Conservation (phyloP, 352 stramenopile genomes). For the Globisporangium mamillatum region DNA sequence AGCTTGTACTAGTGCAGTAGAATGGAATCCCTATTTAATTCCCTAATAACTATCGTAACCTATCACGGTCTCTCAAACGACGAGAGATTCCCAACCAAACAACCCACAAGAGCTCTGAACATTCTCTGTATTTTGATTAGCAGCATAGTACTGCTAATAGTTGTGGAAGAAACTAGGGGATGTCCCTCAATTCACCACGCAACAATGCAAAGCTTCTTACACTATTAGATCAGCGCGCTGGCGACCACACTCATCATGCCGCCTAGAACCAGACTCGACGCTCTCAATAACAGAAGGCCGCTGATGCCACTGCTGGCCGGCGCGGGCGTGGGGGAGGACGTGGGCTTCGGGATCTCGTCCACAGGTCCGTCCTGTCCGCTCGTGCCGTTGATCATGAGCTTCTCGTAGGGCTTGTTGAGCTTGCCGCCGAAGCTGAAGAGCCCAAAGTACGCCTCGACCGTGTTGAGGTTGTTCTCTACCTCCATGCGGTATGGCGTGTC, state of each 20-base stretch:
- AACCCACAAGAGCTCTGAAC: not conserved
- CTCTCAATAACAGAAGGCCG: not conserved
- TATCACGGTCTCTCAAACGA: not conserved
- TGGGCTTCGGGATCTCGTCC: not conserved
- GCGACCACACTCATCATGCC: not conserved
- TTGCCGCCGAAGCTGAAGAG: conserved; percentile 30
- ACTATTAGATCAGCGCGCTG: not conserved
- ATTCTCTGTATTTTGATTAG: not conserved
- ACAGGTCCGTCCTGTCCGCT: conserved; percentile 11
- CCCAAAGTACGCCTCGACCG: conserved; percentile 71
- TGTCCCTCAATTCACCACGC: not conserved
- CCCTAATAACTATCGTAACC: conserved; percentile 6
- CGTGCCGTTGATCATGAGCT: conserved; percentile 21
- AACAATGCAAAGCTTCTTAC: not conserved
- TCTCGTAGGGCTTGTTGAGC: conserved; percentile 22
- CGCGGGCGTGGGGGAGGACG: conserved; percentile 3
- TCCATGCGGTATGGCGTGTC: conserved; percentile 27
- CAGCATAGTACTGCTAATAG: not conserved
- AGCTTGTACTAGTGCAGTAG: not conserved
- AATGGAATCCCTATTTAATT: conserved; percentile 2
- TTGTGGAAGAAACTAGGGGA: not conserved
- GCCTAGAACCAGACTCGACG: not conserved
- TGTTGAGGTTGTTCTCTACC: conserved; percentile 22
- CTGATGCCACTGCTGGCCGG: not conserved
- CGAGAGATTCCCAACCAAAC: not conserved